These are phyloP conservation scores for Lenwebbia sp. DNA, from an alignment of 345 rosid species.

Conservation along the genomic window DNA sequence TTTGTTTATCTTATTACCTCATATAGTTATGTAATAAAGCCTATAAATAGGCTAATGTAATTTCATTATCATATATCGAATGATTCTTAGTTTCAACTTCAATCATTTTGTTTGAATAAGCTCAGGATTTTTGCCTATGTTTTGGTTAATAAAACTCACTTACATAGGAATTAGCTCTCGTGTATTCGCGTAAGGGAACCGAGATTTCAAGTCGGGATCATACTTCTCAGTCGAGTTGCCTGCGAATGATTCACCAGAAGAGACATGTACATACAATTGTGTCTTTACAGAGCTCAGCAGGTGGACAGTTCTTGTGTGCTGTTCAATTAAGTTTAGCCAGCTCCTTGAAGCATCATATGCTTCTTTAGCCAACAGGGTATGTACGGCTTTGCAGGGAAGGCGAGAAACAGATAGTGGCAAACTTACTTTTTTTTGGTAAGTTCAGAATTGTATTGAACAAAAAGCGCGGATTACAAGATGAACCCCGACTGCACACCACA, in stretches of 20 bases:
- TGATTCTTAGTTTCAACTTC: not conserved
- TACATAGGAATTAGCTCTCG: not conserved
- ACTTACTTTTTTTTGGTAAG: too few species aligned
- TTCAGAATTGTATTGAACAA: too few species aligned
- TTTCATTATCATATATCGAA: too few species aligned
- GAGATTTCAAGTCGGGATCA: not conserved
- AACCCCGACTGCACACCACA: too few species aligned
- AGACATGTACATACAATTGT: not conserved
- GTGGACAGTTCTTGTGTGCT: not conserved
- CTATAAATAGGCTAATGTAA: too few species aligned
- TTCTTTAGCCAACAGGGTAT: not conserved
- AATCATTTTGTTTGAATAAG: not conserved
- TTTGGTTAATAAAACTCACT: not conserved
- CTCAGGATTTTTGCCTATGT: not conserved
- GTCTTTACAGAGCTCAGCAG: not conserved
- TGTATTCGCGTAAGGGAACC: not conserved
- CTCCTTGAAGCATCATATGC: not conserved
- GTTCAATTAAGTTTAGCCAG: not conserved
- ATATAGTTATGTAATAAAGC: too few species aligned
- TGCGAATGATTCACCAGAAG: not conserved
- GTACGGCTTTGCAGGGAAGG: not conserved
- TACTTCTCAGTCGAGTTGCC: not conserved
- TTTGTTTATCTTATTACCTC: too few species aligned
- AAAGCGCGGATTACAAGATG: too few species aligned
- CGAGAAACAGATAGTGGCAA: not conserved